Base-by-base conservation (phyloP, 2,329 filamentous ascomycete genomes). In the Sodiomyces alkalinus region DNA sequence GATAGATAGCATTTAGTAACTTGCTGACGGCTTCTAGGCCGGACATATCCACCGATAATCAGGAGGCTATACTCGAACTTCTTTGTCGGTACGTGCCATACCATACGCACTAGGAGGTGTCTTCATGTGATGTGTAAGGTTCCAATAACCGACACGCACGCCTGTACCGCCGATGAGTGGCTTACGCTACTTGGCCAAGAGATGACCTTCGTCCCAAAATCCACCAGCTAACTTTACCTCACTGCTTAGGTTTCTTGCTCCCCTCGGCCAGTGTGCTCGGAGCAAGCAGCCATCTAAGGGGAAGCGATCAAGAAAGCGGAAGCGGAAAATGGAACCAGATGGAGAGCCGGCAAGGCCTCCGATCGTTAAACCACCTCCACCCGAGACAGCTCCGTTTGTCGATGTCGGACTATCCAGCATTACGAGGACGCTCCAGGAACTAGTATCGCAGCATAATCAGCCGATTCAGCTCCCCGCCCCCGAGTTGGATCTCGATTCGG, bases 371-470 rank as follows among this genome's bases (percentile, higher is more conserved):
- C 26, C 48, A 3, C 44, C 45, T 3, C 33, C 35, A 11, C 71
- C 73, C 4, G 67, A 66, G 26, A 51, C 81, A 7, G 49, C 53
- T n/a, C 51, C 52, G 4, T 62, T 64, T 35, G 46, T 83, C 21
- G 67, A 80, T 27, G 53, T 80, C 26, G 79, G 80, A 3, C 53
- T 82, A 24, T 68, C 73, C 39, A 61, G 55, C 32, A 71, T 81
- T 32, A 74, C 69, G 5, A 63, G 69, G 12, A 58, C 56, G 27
- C 58, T 85, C 3, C 62, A 74, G 34, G 44, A 48, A 13, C 41
- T 52, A 17, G 50, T 59, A 10, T 26, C 22, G 15, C 17, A n/a
- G 28, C 7, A 18, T n/a, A n/a, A n/a, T n/a, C n/a, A 17, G 17
- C 36, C 37, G n/a, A 29, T 14, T 28, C 21, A 19, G 12, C 7